These are phyloP conservation scores for Coleophoma cylindrospora DNA, from an alignment of 2,329 filamentous ascomycete genomes.

Conservation along the genomic window DNA sequence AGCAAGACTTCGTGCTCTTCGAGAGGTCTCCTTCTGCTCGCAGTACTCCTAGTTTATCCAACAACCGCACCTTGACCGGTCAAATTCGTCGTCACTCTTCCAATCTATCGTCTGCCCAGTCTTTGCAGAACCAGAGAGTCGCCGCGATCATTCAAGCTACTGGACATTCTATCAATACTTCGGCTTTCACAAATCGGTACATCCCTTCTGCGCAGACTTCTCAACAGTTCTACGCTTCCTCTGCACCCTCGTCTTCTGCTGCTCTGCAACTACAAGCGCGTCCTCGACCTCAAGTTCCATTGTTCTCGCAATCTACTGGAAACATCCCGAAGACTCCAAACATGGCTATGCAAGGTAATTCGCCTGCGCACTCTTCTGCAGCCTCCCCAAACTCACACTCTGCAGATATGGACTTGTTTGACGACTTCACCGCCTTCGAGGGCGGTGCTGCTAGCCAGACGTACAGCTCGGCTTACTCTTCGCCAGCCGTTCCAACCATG, in stretches of 20 bases:
- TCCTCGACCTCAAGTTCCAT: constrained; percentile 63
- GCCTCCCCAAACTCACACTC: constrained; percentile 21
- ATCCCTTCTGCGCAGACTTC: constrained; percentile 42
- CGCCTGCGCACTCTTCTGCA: constrained; percentile 11
- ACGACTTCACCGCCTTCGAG: constrained; percentile 53
- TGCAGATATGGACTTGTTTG: constrained; percentile 49
- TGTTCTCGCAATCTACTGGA: constrained; percentile 59
- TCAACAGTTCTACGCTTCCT: constrained; percentile 62
- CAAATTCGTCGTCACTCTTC: constrained; percentile 46
- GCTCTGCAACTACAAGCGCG: constrained; percentile 49
- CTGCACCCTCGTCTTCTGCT: constrained; percentile 56
- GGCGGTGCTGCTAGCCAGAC: constrained; percentile 23
- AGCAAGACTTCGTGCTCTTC: constrained; percentile 69
- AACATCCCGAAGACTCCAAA: constrained; percentile 39
- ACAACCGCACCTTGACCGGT: constrained; percentile 28
- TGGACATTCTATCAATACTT: constrained; percentile 47
- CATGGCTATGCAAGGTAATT: constrained; percentile 55
- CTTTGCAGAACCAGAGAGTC: constrained; percentile 54
- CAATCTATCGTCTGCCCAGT: constrained; percentile 43
- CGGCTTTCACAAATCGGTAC: constrained; percentile 54
- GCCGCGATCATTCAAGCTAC: constrained; percentile 54
- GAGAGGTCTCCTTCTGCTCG: constrained; percentile 24
- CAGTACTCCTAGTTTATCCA: constrained; percentile 28
- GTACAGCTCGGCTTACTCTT: constrained; percentile 22
- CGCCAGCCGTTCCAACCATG: constrained; percentile 31